Base-by-base conservation (phyloP, 768 basidiomycete species). In the Mycena rebaudengoi region DNA sequence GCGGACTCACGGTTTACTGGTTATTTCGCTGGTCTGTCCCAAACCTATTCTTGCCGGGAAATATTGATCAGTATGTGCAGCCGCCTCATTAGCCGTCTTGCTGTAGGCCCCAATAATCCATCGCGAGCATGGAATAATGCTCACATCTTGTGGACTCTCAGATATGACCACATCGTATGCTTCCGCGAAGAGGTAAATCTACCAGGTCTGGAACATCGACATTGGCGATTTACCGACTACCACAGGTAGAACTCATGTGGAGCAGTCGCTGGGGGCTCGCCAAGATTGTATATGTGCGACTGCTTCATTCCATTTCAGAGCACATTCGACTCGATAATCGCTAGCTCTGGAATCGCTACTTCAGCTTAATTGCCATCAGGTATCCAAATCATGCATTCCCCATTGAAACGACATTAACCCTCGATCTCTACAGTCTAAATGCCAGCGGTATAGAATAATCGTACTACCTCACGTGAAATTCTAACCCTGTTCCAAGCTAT, bases 301-400 rank as follows among this genome's bases (percentile, higher is more conserved):
- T 20, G 6, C 23, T 5, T 20, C 23, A 12, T n/a, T n/a, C n/a
- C n/a, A 21, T 4, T 7, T 23, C 43, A 23, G 35, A 7, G n/a
- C 18, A 7, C 23, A 28, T 33, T 45, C 10, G 16, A 26, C 18
- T 25, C n/a, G n/a, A n/a, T n/a, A n/a, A n/a, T 32, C 20, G 10
- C 10, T 25, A 61, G 60, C 28, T 61, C 0, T 61, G 60, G 60
- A 61, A 53, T 29, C 50, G 60, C 29, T 61, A 61, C 20, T 61
- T 61, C 28, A 61, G 60, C 51, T n/a, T 61, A 21, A 39, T 61
- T 33, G 60, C 60, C 8, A 53, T 61, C 25, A 30, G 51, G 60
- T 53, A 30, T 6, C 30, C 4, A 28, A 2, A 12, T 13, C 7
- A 14, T 12, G 5, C 20, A 33, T 4, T 12, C 29, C n/a, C n/a